These are phyloP conservation scores for Tubosaeta brunneosetosa DNA, from an alignment of 768 basidiomycete genomes.

Conservation along the genomic window DNA sequence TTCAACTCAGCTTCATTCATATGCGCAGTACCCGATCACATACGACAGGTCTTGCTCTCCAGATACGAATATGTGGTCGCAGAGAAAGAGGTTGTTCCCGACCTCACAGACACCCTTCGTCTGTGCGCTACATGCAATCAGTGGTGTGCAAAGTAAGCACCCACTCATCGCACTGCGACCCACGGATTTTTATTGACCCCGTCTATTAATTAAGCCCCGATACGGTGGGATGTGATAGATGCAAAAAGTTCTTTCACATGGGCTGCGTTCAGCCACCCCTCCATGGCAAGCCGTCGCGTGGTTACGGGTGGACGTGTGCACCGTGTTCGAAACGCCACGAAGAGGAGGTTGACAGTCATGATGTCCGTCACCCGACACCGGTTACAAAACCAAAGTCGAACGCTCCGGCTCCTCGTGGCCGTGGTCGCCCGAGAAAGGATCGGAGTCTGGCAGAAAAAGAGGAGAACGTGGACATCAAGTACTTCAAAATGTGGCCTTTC, in stretches of 20 bases:
- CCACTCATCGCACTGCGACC: constrained; percentile 7
- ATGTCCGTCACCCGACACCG: constrained; percentile 57
- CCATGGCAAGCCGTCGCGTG: constrained; percentile 85
- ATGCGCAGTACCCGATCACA: constrained; percentile 70
- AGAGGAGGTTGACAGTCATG: constrained; percentile 76
- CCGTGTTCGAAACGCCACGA: constrained; percentile 87
- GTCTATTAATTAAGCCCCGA: constrained; percentile 52
- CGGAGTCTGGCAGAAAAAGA: constrained; percentile 67
- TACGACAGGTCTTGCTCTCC: constrained; percentile 67
- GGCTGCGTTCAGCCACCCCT: constrained; percentile 89
- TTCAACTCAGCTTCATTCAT: constrained; percentile 9
- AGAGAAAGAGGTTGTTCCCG: constrained; percentile 89
- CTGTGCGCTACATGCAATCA: constrained; percentile 80
- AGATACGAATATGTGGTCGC: constrained; percentile 95
- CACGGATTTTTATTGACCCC: constrained; percentile 21
- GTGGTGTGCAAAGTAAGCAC: constrained; percentile 83
- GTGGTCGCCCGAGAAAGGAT: constrained; percentile 77
- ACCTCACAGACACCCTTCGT: constrained; percentile 82
- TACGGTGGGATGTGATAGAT: constrained; percentile 85
- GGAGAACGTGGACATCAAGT: constrained; percentile 72
- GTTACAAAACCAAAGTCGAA: constrained; percentile 58
- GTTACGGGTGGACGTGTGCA: constrained; percentile 97
- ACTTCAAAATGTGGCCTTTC: constrained; percentile 91
- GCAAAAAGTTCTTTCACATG: constrained; percentile 95
- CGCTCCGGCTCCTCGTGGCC: constrained; percentile 65